Percentiles rank a stretch among this genome's conserved stretches.
phyloP scores from a whole-genome alignment of 306 rosid genomes.

The Fragaria vesca region DNA sequence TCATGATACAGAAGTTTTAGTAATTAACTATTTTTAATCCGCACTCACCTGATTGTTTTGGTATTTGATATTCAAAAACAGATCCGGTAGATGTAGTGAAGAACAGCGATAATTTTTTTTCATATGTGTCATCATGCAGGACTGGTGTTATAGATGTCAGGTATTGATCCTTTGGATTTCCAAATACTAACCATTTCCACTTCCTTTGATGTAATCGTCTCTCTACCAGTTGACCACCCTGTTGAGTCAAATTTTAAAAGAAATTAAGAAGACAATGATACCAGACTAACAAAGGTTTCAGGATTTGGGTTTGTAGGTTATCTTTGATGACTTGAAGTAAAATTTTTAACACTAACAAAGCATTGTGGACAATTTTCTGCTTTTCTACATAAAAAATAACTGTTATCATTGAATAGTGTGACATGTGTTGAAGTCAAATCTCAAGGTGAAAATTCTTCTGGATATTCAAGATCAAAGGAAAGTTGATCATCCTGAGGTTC shows the following conservation, averaged over 20 bases:
- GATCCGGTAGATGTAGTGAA: constrained; percentile 67
- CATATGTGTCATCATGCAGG: constrained; percentile 53
- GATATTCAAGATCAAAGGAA: neutral
- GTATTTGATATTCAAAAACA: constrained; percentile 64
- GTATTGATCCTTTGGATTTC: constrained; percentile 67
- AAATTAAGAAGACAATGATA: neutral
- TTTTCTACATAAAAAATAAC: neutral
- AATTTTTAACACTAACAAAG: neutral
- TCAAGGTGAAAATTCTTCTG: neutral
- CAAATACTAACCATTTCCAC: constrained; percentile 92
- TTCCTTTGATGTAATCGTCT: constrained; percentile 81
- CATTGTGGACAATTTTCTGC: neutral
- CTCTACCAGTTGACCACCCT: constrained; percentile 84
- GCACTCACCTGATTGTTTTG: constrained; percentile 56
- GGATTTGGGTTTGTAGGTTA: neutral
- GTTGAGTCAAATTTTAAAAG: constrained; percentile 7
- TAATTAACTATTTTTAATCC: constrained; percentile 8
- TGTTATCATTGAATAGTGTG: neutral
- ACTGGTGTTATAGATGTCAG: constrained; percentile 64
- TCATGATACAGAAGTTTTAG: neutral
- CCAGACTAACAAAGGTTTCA: neutral
- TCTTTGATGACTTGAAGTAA: neutral
- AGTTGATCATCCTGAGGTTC: neutral
- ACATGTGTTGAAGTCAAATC: neutral
- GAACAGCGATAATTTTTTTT: constrained; percentile 57